Base-by-base conservation (phyloP, 495 filamentous ascomycete species). In the Penicillium desertorum region DNA sequence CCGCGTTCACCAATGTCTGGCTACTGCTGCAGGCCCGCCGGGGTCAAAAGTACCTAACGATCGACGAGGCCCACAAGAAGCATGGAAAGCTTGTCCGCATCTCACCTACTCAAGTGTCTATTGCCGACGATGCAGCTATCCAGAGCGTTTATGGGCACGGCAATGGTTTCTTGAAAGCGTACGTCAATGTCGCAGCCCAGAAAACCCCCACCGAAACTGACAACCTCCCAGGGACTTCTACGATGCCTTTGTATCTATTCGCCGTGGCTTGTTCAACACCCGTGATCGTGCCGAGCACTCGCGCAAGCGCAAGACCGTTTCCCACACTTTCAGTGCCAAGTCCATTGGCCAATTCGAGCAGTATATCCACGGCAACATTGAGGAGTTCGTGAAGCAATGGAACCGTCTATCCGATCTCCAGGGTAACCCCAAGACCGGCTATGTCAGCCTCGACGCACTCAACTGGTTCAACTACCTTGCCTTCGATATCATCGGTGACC, bases 381-480 rank as follows among this genome's bases (percentile, higher is more conserved):
- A 88, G 64, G 71, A 83, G 25, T 87, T 96, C 47, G 87, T 88
- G 12, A 76, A 76, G 56, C 86, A 90, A 68, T 91, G 88, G 87
- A 87, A 88, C 64, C 70, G 71, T 17, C 63, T 90, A 3, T 63
- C 73, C 12, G 62, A 76, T 3, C 64, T 70, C 1, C 82, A 58
- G 71, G 76, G 51, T 63, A 79, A 68, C 61, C 72, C 75, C 16
- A 70, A 71, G 56, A 75, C 68, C 42, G 76, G 75, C 20, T 89
- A 80, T 62, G 81, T 77, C 10, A 77, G 83, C 54, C 72, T 96
- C 45, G 91, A 96, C 65, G 88, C 86, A 46, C 80, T 96, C 27
- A 81, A 91, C 66, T 96, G 92, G 92, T 94, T 93, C 81, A 96
- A 96, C 74, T 96, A 88, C 70, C 81, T 96, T 10, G 92, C 92